Conservation (phyloP, 192 early-diverging fungal species). For the Chytriomyces sp. region DNA sequence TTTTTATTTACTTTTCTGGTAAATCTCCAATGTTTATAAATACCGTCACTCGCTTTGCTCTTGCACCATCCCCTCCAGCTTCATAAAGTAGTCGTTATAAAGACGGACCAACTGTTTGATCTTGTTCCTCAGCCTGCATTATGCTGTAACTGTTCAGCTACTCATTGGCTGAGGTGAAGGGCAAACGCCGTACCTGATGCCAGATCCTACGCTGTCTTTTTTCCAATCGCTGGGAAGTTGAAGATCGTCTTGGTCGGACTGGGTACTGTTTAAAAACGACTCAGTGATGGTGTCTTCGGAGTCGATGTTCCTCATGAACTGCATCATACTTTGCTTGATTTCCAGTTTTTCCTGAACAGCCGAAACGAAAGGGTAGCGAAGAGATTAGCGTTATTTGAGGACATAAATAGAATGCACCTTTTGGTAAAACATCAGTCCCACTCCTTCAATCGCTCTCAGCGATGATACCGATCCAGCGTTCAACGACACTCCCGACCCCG, state of each 20-base stretch:
- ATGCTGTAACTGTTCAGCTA: background rate
- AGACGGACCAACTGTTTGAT: conserved; percentile 1
- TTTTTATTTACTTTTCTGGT: conserved; percentile 1
- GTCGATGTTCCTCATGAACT: conserved; percentile 1
- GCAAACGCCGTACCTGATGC: background rate
- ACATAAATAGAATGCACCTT: background rate
- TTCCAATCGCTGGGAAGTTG: background rate
- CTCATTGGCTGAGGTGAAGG: background rate
- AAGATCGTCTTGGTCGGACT: background rate
- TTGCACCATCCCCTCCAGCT: background rate
- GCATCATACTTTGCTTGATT: conserved; percentile 2
- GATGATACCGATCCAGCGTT: background rate
- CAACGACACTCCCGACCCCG: background rate
- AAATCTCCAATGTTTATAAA: background rate
- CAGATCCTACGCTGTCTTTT: background rate
- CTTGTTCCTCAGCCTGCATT: background rate
- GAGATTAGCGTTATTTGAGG: background rate
- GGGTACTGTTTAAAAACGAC: background rate
- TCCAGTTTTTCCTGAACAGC: background rate
- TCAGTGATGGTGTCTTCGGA: background rate
- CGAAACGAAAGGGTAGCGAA: too few relatives aligned
- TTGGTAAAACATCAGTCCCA: background rate
- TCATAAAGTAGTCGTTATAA: background rate
- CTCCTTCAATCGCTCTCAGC: background rate
- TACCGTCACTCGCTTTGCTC: background rate